Percentiles rank a stretch among this genome's conserved stretches.
Conservation (phyloP, 805 yeast genomes). For the Debaryomyces hansenii region DNA sequence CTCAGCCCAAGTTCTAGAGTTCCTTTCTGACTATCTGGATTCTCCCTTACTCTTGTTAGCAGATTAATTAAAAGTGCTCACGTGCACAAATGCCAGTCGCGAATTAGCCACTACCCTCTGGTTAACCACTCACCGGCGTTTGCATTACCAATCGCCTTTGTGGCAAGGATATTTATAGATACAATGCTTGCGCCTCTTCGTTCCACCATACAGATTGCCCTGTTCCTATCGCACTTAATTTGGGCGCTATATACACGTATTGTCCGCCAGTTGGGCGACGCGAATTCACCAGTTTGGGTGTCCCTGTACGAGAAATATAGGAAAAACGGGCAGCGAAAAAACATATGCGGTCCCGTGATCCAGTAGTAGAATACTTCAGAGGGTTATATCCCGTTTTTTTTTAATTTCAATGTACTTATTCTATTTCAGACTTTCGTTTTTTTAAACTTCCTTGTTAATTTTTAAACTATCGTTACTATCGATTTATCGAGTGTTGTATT, state of each 20-base stretch:
- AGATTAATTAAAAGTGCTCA: too few species aligned
- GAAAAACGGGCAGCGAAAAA: not conserved
- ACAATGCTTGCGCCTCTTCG: not conserved
- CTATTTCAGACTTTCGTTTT: slow-evolving; percentile 1
- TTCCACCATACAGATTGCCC: not conserved
- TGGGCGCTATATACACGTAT: too few species aligned
- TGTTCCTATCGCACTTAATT: too few species aligned
- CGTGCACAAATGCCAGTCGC: too few species aligned
- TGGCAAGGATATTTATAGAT: not conserved
- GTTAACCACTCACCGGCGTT: too few species aligned
- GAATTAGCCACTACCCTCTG: too few species aligned
- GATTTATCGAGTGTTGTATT: not conserved
- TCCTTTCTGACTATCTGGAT: too few species aligned
- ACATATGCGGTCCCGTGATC: not conserved
- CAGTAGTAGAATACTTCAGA: not conserved
- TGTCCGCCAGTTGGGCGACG: not conserved
- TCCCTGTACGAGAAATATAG: too few species aligned
- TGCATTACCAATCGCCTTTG: too few species aligned
- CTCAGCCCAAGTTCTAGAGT: too few species aligned
- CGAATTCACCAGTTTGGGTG: not conserved
- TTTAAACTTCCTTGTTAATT: not conserved
- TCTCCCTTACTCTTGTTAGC: too few species aligned
- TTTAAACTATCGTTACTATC: not conserved
- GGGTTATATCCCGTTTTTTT: not conserved
- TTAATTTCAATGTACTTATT: not conserved